Evolutionary conservation across 495 filamentous ascomycete species (phyloP), one percentile per base, ranked within the genome.

Genomic region (Tetracladium setigerum): DNA sequence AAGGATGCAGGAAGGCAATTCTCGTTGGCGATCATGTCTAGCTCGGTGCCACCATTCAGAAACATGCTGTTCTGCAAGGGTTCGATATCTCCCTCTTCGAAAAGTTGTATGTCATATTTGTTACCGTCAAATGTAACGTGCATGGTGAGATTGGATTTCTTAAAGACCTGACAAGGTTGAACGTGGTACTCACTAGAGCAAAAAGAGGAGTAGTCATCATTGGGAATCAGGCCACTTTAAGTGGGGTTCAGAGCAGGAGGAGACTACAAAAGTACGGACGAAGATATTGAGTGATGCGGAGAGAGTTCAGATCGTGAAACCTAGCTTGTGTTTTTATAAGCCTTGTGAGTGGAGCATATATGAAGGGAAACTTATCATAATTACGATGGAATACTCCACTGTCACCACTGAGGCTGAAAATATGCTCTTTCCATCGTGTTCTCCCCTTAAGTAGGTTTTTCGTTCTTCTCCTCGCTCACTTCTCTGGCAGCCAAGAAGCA

Each of bases 1-100:
- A 75, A 51, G 68, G 70, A 1, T 75, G 72, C 47, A 24, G 57
- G 38, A 67, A 65, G 43, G 72, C 69, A 5, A 60, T 72, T 22
- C 59, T 76, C 2, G 73, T 75, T 2, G 73, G 73, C 7, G 73
- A 77, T 46, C 73, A 77, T 49, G 70, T 75, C 7, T 72, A 77
- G 44, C 68, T 76, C 5, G 60, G 70, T 17, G 70, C 73, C 2
- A 75, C 72, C 0, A 68, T 74, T 11, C 61, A 66, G 38, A 50
- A 63, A 32, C 53, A 69, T 40, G 62, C 67, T 4, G 46, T 58
- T 4, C 44, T 60, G 4, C 47, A 65, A 17, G 62, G 58, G n/a
- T 72, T 64, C 37, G 70, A 75, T 46, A 55, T 74, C 38, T 74
- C 70, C 2, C 58, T 77, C 3, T 77, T 77, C 54, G 71, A 77